Conservation (phyloP, 2,329 filamentous ascomycete species). For the Ascosphaera apis region DNA sequence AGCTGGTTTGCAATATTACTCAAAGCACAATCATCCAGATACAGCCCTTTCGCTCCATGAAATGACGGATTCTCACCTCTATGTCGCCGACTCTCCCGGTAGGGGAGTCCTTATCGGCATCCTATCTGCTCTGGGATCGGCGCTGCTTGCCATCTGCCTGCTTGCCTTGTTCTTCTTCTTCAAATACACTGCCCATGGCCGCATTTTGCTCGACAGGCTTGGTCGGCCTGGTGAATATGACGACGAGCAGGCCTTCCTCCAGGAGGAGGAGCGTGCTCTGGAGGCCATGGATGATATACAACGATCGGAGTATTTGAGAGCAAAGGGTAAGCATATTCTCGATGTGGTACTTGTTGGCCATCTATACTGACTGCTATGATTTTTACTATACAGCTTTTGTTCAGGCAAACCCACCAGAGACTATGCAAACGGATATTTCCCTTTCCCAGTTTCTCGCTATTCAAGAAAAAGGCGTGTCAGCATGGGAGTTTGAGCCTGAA, state of each 20-base stretch:
- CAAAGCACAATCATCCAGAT: not conserved
- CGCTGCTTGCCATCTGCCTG: constrained; percentile 57
- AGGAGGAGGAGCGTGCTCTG: constrained; percentile 85
- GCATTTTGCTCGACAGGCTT: constrained; percentile 83
- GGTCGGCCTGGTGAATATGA: constrained; percentile 90
- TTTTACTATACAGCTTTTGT: constrained; percentile 47
- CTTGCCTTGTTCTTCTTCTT: constrained; percentile 80
- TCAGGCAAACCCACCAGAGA: constrained; percentile 84
- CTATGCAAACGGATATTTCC: constrained; percentile 86
- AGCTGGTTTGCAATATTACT: constrained; percentile 3
- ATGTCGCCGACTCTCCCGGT: constrained; percentile 31
- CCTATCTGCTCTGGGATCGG: constrained; percentile 80
- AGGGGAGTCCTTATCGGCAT: constrained; percentile 85
- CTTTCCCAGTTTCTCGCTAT: constrained; percentile 94
- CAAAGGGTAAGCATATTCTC: constrained; percentile 49
- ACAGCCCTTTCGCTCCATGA: constrained; percentile 4
- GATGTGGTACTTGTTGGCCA: constrained; percentile 1
- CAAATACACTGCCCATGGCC: constrained; percentile 63
- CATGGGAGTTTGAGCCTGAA: constrained; percentile 99
- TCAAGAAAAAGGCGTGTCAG: constrained; percentile 97
- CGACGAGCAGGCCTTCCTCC: constrained; percentile 82
- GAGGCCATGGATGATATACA: constrained; percentile 90
- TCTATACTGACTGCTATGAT: constrained; percentile 5
- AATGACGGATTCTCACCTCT: too few relatives aligned
- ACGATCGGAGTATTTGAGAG: constrained; percentile 71